Evolutionary conservation across 2,329 filamentous ascomycete species (phyloP).

Genomic region (Alternaria sp.): DNA sequence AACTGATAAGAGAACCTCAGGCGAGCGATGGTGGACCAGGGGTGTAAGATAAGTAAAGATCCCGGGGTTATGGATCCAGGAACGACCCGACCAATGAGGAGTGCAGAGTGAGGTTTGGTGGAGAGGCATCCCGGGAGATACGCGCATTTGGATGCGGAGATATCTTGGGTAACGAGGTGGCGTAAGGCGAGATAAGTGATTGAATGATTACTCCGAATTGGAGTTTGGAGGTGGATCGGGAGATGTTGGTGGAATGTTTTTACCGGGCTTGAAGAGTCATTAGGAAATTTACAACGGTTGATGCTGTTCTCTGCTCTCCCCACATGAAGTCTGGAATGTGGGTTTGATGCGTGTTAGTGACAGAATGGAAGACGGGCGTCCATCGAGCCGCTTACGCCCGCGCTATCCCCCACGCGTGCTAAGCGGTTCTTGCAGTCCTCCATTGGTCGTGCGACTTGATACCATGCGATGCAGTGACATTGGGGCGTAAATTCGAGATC

Average conservation of each 20-base stretch:
- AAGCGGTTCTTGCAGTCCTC: neutral
- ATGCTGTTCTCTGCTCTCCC: too few relatives aligned
- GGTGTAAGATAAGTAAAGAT: constrained; percentile 6
- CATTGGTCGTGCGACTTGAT: constrained; percentile 8
- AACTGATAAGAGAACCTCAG: constrained; percentile 16
- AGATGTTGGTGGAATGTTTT: neutral
- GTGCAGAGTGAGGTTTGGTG: neutral
- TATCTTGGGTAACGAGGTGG: constrained; percentile 12
- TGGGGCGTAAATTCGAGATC: neutral
- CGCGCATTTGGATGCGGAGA: constrained; percentile 5
- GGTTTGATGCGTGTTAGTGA: neutral
- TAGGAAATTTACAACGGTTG: too few relatives aligned
- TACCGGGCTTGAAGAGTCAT: neutral
- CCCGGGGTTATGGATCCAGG: neutral
- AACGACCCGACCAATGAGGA: too few relatives aligned
- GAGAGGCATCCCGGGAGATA: constrained; percentile 3
- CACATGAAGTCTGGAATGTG: too few relatives aligned
- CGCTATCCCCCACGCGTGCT: constrained; percentile 14
- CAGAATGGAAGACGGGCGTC: neutral
- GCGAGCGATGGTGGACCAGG: neutral
- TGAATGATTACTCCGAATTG: neutral
- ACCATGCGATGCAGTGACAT: neutral
- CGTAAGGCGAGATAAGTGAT: constrained; percentile 17
- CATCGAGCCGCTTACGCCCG: constrained; percentile 5
- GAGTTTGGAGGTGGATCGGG: neutral